phyloP scores from a whole-genome alignment of 805 yeast species.

The Saccharomyces jurei region DNA sequence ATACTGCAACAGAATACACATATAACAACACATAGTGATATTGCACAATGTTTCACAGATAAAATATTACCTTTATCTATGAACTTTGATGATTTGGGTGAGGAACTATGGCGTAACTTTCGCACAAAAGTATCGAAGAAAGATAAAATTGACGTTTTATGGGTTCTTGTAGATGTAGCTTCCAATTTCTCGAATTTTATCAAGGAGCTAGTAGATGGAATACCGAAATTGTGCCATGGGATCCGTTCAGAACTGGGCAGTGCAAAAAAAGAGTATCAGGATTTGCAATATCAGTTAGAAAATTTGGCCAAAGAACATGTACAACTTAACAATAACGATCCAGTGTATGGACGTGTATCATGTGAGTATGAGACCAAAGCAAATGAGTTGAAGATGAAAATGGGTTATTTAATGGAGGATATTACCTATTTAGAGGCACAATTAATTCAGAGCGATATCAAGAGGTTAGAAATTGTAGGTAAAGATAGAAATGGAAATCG shows the following conservation, averaged over 20 bases:
- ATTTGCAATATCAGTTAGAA: neutral
- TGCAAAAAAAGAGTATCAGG: neutral
- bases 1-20: slow-evolving; percentile 37
- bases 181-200: slow-evolving; percentile 21
- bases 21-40: slow-evolving; percentile 15
- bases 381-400: slow-evolving; percentile 17
- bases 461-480: slow-evolving; percentile 66
- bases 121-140: slow-evolving; percentile 41
- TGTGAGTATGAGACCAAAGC: slow-evolving; percentile 10
- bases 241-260: neutral
- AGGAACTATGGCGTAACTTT: slow-evolving; percentile 43
- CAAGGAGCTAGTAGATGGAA: slow-evolving; percentile 17
- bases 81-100: slow-evolving; percentile 16
- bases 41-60: slow-evolving; percentile 43
- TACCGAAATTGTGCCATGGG: slow-evolving; percentile 6
- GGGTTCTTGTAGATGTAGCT: slow-evolving; percentile 54
- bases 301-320: slow-evolving; percentile 4
- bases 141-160: slow-evolving; percentile 48
- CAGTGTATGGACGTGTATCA: slow-evolving; percentile 8
- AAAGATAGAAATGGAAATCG: slow-evolving; percentile 73
- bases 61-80: slow-evolving; percentile 39
- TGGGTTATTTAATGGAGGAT: slow-evolving; percentile 38
- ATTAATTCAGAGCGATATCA: slow-evolving; percentile 61
- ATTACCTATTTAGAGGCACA: slow-evolving; percentile 49
- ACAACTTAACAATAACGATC: neutral